Conservation (phyloP, 305 asterid species). For the Coffea humblotiana region DNA sequence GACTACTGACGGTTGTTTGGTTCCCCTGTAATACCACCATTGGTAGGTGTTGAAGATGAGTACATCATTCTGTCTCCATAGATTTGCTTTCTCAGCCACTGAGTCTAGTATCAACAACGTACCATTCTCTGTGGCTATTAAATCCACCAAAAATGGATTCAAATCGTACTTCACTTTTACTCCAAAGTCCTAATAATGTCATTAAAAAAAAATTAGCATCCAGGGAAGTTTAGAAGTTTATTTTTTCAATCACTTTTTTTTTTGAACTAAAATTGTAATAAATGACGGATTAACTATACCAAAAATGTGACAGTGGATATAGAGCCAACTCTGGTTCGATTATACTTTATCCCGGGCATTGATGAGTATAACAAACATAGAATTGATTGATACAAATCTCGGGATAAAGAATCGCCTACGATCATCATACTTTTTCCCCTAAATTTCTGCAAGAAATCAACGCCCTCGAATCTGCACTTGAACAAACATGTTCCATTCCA, state of each 20-base stretch:
- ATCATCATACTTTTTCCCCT: slow-evolving; percentile 19
- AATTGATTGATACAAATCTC: slow-evolving; percentile 15
- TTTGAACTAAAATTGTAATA: no score
- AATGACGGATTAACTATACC: slow-evolving; percentile 5
- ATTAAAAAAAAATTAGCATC: background rate
- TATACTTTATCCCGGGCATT: slow-evolving; percentile 5
- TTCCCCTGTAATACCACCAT: slow-evolving; percentile 29
- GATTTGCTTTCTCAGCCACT: slow-evolving; percentile 11
- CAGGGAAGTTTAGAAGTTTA: background rate
- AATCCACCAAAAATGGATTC: slow-evolving; percentile 60
- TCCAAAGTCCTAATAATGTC: slow-evolving; percentile 25
- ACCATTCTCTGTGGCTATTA: slow-evolving; percentile 47
- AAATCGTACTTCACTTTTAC: slow-evolving; percentile 61
- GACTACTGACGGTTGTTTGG: slow-evolving; percentile 20
- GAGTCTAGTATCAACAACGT: slow-evolving; percentile 65
- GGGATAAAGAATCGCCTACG: slow-evolving; percentile 23
- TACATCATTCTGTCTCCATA: slow-evolving; percentile 24
- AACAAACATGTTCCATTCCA: background rate
- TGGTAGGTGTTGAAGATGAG: slow-evolving; percentile 32
- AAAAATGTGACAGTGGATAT: slow-evolving; percentile 11
- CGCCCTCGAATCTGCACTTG: slow-evolving; percentile 7
- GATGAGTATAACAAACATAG: slow-evolving; percentile 15
- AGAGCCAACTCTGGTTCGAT: background rate
- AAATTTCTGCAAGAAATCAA: background rate
- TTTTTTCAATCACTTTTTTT: no score